Conservation (phyloP, 345 rosid species). For the Clausena lansium region DNA sequence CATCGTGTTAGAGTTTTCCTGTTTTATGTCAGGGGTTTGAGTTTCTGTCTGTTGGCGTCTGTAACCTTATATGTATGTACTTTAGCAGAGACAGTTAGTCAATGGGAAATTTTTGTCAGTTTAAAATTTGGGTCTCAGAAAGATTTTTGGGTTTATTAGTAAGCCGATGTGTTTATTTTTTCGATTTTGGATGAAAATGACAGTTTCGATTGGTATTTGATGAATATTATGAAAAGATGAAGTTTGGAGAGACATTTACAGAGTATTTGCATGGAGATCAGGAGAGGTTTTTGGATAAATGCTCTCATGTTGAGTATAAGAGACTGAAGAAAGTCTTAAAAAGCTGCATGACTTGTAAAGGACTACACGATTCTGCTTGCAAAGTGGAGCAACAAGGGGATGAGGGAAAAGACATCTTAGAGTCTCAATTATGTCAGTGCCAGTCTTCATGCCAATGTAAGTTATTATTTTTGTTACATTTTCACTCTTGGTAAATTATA, state of each 20-base stretch:
- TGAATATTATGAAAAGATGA: slow-evolving; percentile 43
- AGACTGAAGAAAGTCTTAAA: slow-evolving; percentile 80
- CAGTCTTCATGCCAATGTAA: slow-evolving; percentile 61
- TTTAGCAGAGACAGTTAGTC: background rate
- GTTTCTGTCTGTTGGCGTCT: background rate
- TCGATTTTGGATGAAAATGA: background rate
- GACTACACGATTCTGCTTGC: slow-evolving; percentile 20
- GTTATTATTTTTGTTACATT: background rate
- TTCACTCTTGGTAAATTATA: background rate
- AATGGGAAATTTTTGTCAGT: background rate
- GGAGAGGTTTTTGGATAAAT: slow-evolving; percentile 52
- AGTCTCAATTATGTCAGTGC: slow-evolving; percentile 35
- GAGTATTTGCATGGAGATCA: slow-evolving; percentile 77
- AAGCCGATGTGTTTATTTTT: background rate
- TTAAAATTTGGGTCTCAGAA: background rate
- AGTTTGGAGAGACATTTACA: slow-evolving; percentile 81
- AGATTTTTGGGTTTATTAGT: background rate
- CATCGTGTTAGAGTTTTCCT: no score
- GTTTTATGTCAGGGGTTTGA: no score
- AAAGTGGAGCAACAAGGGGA: slow-evolving; percentile 18
- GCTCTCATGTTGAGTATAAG: slow-evolving; percentile 81
- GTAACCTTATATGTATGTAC: background rate
- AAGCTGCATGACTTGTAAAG: slow-evolving; percentile 57
- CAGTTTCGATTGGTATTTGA: background rate
- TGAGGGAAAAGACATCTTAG: background rate